Evolutionary conservation across 2,329 filamentous ascomycete species (phyloP).

Genomic region (Didymosphaeria variabile): DNA sequence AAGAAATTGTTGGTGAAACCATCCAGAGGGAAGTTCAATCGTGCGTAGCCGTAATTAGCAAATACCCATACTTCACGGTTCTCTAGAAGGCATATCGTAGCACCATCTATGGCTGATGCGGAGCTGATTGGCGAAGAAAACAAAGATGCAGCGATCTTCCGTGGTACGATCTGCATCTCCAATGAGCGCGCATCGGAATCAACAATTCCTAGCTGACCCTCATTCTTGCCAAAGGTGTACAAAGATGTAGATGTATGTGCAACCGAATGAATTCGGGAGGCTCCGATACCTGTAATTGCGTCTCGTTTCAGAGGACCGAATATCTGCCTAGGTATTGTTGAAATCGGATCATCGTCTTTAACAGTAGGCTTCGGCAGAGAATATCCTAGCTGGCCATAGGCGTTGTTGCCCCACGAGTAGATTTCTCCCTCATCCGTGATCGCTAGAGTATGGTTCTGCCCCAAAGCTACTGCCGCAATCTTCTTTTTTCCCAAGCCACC

Average conservation of each 20-base stretch:
- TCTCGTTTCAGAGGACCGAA: slow-evolving; percentile 93
- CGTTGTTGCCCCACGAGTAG: slow-evolving; percentile 94
- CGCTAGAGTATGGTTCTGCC: slow-evolving; percentile 90
- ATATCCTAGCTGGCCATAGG: slow-evolving; percentile 86
- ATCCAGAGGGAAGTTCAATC: slow-evolving; percentile 82
- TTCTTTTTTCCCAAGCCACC: slow-evolving; percentile 77
- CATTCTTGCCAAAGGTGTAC: slow-evolving; percentile 95
- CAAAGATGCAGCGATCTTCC: slow-evolving; percentile 87
- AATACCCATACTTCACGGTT: slow-evolving; percentile 93
- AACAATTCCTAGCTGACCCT: slow-evolving; percentile 91
- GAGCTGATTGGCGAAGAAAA: slow-evolving; percentile 76
- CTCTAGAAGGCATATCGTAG: slow-evolving; percentile 84
- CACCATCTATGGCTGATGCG: slow-evolving; percentile 88
- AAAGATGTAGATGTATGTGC: slow-evolving; percentile 82
- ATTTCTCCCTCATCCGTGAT: slow-evolving; percentile 87
- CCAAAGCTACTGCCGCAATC: slow-evolving; percentile 80
- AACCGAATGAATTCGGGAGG: slow-evolving; percentile 90
- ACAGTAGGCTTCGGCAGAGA: slow-evolving; percentile 71
- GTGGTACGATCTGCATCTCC: slow-evolving; percentile 80
- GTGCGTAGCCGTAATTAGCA: slow-evolving; percentile 95
- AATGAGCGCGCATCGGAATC: slow-evolving; percentile 94
- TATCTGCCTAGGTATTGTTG: slow-evolving; percentile 82
- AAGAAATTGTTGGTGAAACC: slow-evolving; percentile 76
- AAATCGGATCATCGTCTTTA: slow-evolving; percentile 84
- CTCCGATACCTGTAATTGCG: slow-evolving; percentile 79